A percentile compares a stretch with the other conserved stretches of the same genome.
Evolutionary conservation across 2,329 filamentous ascomycete species (phyloP).

Genomic region (Exophiala xenobiotica): DNA sequence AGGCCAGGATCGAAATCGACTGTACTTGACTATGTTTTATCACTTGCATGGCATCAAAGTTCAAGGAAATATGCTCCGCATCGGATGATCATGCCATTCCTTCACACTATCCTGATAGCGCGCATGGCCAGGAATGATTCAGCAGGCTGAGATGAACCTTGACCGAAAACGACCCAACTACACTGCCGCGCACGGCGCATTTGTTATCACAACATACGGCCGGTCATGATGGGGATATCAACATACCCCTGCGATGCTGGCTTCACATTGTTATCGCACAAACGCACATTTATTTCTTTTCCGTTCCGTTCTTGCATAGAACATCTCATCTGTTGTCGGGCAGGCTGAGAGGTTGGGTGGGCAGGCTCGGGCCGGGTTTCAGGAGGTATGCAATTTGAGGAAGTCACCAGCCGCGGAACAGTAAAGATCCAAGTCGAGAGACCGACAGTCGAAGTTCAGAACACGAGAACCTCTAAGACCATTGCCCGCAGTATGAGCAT

Average conservation of each 20-base stretch:
- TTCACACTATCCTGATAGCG: neutral
- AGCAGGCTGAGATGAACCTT: neutral
- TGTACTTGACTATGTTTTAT: neutral
- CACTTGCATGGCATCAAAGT: neutral
- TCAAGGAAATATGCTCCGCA: neutral
- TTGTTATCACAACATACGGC: constrained; percentile 9
- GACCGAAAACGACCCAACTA: neutral
- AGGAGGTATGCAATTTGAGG: neutral
- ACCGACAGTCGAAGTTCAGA: no score
- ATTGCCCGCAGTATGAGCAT: no score
- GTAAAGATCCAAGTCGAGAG: no score
- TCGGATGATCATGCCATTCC: neutral
- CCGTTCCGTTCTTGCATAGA: constrained; percentile 27
- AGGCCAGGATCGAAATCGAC: neutral
- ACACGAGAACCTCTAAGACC: no score
- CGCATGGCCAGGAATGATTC: neutral
- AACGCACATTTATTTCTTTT: constrained; percentile 9
- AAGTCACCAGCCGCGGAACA: neutral
- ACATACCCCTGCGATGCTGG: constrained; percentile 20
- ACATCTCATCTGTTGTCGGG: neutral
- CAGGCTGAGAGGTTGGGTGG: neutral
- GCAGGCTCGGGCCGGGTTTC: neutral
- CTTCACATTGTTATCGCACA: constrained; percentile 1
- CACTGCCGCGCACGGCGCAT: constrained; percentile 6
- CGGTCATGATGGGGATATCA: constrained; percentile 24